Evolutionary conservation across 2,329 filamentous ascomycete genomes (phyloP).

Genomic region (Didymella arachidicola): DNA sequence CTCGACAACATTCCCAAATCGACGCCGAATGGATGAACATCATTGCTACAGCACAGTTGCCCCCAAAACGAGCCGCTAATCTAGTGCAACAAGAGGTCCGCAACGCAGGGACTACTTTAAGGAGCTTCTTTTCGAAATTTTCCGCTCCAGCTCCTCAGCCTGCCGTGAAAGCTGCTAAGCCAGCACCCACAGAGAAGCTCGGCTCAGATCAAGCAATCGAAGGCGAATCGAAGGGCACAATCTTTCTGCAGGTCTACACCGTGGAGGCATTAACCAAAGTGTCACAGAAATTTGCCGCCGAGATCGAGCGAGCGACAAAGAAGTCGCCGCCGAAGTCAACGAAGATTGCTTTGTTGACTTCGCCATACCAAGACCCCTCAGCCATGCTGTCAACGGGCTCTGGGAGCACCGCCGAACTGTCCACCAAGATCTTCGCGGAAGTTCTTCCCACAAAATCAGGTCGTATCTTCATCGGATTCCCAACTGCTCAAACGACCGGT

Average conservation of each 20-base stretch:
- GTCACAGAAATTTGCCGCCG: conserved; percentile 74
- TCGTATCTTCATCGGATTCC: conserved; percentile 95
- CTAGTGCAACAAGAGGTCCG: conserved; percentile 47
- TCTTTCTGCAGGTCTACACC: conserved; percentile 88
- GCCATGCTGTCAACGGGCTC: conserved; percentile 66
- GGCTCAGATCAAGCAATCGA: conserved; percentile 69
- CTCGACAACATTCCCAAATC: conserved; percentile 87
- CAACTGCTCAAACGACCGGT: conserved; percentile 95
- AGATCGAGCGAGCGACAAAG: conserved; percentile 94
- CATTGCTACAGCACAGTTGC: conserved; percentile 79
- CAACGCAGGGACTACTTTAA: conserved; percentile 47
- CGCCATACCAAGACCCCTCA: conserved; percentile 83
- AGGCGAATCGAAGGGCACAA: conserved; percentile 74
- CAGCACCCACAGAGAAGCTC: conserved; percentile 27
- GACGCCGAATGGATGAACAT: conserved; percentile 89
- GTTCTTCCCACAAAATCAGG: conserved; percentile 90
- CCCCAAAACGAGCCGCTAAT: conserved; percentile 45
- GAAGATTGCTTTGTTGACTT: conserved; percentile 85
- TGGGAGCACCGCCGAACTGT: conserved; percentile 61
- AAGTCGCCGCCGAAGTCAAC: conserved; percentile 92
- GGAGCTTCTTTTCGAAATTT: conserved; percentile 53
- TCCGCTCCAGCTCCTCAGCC: conserved; percentile 35
- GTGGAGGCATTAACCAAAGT: conserved; percentile 82
- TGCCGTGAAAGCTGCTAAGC: conserved; percentile 31
- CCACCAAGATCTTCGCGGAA: conserved; percentile 83